Percentiles rank a stretch among this genome's conserved stretches.
Evolutionary conservation across 2,329 filamentous ascomycete species (phyloP).

Genomic region (Orbilia blumenaviensis): DNA sequence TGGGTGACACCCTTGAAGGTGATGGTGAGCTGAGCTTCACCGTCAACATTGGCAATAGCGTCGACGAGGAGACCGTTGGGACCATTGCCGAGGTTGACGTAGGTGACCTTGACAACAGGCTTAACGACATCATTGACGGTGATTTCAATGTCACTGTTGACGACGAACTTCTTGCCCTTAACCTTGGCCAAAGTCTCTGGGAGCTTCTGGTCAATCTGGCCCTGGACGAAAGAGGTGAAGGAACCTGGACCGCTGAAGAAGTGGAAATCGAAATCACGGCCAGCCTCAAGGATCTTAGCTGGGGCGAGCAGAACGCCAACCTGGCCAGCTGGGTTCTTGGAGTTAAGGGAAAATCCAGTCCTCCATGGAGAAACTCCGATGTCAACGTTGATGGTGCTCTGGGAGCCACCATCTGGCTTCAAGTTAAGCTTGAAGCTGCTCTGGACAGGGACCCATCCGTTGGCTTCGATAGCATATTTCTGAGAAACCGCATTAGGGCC

Average conservation of each 20-base stretch:
- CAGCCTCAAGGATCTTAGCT: constrained; percentile 46
- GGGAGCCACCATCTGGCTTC: constrained; percentile 15
- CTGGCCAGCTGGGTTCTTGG: constrained; percentile 25
- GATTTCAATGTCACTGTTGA: constrained; percentile 14
- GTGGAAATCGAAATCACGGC: constrained; percentile 47
- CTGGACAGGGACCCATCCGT: constrained; percentile 45
- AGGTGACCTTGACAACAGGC: constrained; percentile 23
- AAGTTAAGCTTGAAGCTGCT: constrained; percentile 35
- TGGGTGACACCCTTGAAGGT: constrained; percentile 20
- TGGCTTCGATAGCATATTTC: constrained; percentile 29
- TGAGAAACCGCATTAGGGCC: constrained; percentile 13
- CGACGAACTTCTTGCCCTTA: constrained; percentile 19
- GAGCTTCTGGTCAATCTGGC: constrained; percentile 40
- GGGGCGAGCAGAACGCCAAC: constrained; percentile 39
- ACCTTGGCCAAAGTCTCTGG: constrained; percentile 8
- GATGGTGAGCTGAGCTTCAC: constrained; percentile 10
- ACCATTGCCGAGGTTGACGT: constrained; percentile 24
- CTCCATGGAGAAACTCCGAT: constrained; percentile 28
- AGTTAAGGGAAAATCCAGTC: constrained; percentile 13
- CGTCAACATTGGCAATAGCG: constrained; percentile 27
- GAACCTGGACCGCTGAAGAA: constrained; percentile 31
- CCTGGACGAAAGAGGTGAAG: constrained; percentile 29
- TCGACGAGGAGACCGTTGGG: constrained; percentile 19
- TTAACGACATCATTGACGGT: constrained; percentile 26
- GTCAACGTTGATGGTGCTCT: constrained; percentile 38